A percentile compares a stretch with the other conserved stretches of the same genome.
Evolutionary conservation across 73 alveolate genomes (phyloP).

Genomic region (Paraurostyla sp.): DNA sequence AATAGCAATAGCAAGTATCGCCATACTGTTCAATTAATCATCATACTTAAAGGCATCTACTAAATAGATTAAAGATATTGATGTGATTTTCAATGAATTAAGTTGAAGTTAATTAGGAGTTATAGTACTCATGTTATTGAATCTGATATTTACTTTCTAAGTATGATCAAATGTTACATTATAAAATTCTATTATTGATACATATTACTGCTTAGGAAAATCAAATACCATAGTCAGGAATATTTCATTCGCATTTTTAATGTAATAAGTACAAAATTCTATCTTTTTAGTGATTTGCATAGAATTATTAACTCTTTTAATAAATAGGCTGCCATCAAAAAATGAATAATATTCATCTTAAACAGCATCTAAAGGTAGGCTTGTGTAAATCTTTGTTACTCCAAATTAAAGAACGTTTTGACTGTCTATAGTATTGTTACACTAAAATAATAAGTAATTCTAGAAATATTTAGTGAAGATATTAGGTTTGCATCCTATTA

Average conservation of each 20-base stretch:
- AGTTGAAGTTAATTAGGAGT: neutral
- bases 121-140: neutral
- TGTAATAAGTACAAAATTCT: neutral
- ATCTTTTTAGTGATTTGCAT: neutral
- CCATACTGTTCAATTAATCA: too few species aligned
- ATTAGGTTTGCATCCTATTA: conserved; percentile 10
- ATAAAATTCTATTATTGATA: neutral
- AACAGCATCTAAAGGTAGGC: neutral
- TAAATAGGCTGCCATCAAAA: neutral
- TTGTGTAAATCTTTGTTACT: neutral
- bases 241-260: neutral
- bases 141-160: neutral
- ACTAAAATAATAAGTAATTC: neutral
- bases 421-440: neutral
- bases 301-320: neutral
- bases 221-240: neutral
- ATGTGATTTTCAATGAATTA: neutral
- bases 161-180: conserved; percentile 13
- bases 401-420: neutral
- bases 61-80: too few species aligned
- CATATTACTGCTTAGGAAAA: neutral
- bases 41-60: too few species aligned
- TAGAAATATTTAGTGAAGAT: neutral
- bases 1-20: neutral
- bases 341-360: neutral